A percentile compares a stretch with the other conserved stretches of the same genome.
Conservation (phyloP, 192 early-diverging fungal genomes). For the Coemansia sp. region DNA sequence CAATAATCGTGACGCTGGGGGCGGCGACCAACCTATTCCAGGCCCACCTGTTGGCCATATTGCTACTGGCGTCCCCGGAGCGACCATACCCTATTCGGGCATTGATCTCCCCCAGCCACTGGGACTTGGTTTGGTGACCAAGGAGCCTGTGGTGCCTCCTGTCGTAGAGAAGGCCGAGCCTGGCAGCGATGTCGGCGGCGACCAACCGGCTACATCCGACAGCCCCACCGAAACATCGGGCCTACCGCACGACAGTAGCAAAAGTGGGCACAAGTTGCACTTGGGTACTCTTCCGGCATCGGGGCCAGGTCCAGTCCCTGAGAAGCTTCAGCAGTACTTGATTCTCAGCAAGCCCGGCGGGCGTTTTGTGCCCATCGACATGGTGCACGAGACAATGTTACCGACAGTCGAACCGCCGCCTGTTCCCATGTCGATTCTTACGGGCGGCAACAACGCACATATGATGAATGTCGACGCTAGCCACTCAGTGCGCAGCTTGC, state of each 20-base stretch:
- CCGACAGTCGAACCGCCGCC: conserved; percentile 40
- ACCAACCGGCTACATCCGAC: neutral
- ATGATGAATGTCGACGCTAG: conserved; percentile 49
- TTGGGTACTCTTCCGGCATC: neutral
- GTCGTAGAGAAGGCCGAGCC: neutral
- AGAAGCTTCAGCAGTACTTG: conserved; percentile 29
- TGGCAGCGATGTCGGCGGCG: neutral
- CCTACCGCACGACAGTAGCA: neutral
- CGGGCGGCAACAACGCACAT: conserved; percentile 45
- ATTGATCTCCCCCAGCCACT: conserved; percentile 34
- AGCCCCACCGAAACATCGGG: neutral
- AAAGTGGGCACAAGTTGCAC: neutral
- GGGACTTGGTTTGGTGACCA: conserved; percentile 6
- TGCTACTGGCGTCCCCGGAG: neutral
- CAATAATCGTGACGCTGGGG: neutral
- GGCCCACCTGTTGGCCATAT: neutral
- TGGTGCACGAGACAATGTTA: conserved; percentile 35
- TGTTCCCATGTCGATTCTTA: conserved; percentile 12
- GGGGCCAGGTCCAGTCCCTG: neutral
- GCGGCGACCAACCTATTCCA: neutral
- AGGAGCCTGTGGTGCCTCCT: neutral
- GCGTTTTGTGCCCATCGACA: conserved; percentile 55
- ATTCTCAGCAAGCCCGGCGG: conserved; percentile 53
- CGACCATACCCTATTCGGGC: conserved; percentile 8
- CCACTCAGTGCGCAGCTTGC: conserved; percentile 23